Evolutionary conservation across 2,329 filamentous ascomycete genomes (phyloP).

Genomic region (Aquanectria penicillioides): DNA sequence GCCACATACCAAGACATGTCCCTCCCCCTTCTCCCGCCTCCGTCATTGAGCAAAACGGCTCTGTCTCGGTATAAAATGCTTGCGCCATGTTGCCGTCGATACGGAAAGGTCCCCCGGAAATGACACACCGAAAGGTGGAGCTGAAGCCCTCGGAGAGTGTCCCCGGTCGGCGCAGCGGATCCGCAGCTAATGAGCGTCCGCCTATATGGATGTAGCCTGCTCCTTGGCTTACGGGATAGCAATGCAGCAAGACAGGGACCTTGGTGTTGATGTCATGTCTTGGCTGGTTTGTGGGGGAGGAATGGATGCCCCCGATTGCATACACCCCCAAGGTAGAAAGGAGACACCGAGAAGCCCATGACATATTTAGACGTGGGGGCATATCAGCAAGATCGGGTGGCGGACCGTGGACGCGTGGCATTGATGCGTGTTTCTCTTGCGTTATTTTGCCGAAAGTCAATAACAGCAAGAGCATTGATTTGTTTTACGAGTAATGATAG

Average conservation of each 20-base stretch:
- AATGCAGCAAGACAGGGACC: neutral
- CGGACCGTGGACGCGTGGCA: conserved; percentile 1
- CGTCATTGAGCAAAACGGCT: too few species aligned
- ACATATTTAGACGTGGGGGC: neutral
- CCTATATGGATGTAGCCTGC: neutral
- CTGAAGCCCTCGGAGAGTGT: neutral
- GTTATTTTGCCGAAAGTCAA: neutral
- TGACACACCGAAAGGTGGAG: conserved; percentile 4
- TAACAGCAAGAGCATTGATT: neutral
- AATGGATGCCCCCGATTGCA: conserved; percentile 5
- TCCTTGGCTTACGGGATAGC: neutral
- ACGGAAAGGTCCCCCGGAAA: neutral
- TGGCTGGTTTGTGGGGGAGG: conserved; percentile 13
- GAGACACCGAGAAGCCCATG: neutral
- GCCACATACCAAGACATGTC: conserved; percentile 1
- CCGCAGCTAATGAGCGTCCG: neutral
- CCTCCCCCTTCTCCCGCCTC: conserved; percentile 4
- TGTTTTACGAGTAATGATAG: neutral
- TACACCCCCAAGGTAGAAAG: neutral
- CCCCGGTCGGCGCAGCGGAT: neutral
- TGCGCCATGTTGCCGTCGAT: neutral
- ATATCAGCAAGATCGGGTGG: neutral
- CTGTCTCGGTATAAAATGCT: neutral
- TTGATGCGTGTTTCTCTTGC: neutral
- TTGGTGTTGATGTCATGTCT: conserved; percentile 6